Evolutionary conservation across 31 red algal species (phyloP).

Genomic region (Odonthalia washingtoniensis): DNA sequence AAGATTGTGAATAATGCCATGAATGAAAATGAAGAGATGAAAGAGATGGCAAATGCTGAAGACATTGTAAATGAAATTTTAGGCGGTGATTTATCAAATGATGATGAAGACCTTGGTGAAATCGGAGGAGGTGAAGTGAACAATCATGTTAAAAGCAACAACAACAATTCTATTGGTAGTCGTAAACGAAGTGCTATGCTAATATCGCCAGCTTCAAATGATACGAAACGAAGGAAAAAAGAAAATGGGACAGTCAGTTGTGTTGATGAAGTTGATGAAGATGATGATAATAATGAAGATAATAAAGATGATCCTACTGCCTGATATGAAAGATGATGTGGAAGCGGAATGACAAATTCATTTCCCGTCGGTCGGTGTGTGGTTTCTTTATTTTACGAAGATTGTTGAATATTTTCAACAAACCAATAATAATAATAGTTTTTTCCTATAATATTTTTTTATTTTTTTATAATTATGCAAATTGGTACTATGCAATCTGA

Average conservation of each 20-base stretch:
- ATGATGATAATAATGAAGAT: neutral
- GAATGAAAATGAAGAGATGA: too few species aligned
- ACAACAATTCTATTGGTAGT: neutral
- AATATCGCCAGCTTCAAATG: neutral
- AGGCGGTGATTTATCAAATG: neutral
- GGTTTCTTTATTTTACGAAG: too few species aligned
- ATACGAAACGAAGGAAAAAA: neutral
- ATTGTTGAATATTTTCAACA: too few species aligned
- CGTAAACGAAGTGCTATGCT: neutral
- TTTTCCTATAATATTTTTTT: too few species aligned
- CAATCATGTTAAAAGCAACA: neutral
- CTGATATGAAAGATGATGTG: neutral
- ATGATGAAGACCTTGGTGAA: neutral
- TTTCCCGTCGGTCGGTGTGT: too few species aligned
- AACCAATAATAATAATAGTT: too few species aligned
- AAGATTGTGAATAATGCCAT: too few species aligned
- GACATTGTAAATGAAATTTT: neutral
- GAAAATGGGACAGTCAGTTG: neutral
- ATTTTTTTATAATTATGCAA: too few species aligned
- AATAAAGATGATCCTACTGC: neutral
- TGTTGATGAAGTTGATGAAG: neutral
- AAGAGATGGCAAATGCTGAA: neutral
- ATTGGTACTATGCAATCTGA: too few species aligned
- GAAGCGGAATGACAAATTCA: too few species aligned
- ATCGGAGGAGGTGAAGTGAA: neutral